These are phyloP conservation scores for Claviceps africana DNA, from an alignment of 2,329 filamentous ascomycete genomes.

Conservation along the genomic window DNA sequence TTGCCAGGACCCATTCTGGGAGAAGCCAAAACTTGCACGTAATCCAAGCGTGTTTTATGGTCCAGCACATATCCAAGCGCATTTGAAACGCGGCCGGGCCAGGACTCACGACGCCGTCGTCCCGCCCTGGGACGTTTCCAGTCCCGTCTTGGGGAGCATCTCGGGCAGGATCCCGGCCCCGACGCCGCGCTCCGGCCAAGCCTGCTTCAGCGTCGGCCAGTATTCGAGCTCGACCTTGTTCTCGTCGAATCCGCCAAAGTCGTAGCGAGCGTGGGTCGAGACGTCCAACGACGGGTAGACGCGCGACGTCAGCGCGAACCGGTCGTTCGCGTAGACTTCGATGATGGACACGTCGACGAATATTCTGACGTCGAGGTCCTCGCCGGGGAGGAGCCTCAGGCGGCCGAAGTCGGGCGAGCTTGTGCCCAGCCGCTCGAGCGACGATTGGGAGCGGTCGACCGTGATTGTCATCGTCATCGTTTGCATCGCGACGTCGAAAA, in stretches of 20 bases:
- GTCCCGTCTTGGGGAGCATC: neutral
- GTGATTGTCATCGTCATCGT: conserved; percentile 8
- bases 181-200: conserved; percentile 3
- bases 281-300: conserved; percentile 10
- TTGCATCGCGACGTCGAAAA: conserved; percentile 8
- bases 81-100: no score
- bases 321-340: conserved; percentile 11
- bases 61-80: no score
- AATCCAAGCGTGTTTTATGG: no score
- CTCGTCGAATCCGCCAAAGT: conserved; percentile 3
- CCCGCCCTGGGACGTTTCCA: neutral
- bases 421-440: conserved; percentile 5
- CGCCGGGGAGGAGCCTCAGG: conserved; percentile 6
- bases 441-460: conserved; percentile 9
- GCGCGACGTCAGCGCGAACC: conserved; percentile 11
- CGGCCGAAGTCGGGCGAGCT: neutral
- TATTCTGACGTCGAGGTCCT: conserved; percentile 9
- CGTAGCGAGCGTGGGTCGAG: neutral
- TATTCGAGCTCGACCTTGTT: conserved; percentile 1
- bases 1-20: no score
- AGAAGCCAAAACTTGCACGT: no score
- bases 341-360: conserved; percentile 12
- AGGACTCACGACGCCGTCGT: conserved; percentile 1
- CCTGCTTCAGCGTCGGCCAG: conserved; percentile 2
- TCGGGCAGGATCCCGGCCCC: conserved; percentile 3